Base-by-base conservation (phyloP, 768 basidiomycete genomes). In the Glaciozyma antarctica region DNA sequence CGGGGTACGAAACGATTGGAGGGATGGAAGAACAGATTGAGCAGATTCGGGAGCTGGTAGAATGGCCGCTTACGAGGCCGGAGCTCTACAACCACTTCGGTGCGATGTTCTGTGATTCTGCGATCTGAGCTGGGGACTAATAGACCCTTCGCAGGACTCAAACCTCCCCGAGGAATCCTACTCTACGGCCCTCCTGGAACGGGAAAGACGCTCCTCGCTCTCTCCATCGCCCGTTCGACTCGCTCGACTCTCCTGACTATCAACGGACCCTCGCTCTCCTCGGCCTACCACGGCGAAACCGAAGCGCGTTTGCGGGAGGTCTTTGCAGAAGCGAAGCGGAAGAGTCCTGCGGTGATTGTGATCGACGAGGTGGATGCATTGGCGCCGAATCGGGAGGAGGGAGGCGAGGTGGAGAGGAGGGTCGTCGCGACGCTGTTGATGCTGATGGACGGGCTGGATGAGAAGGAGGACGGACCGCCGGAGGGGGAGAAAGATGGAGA, bases 101-200 rank as follows among this genome's bases (percentile, higher is more conserved):
- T 84, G 44, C 55, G 81, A 71, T 58, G 73, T 34, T 8, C 34
- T 34, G 22, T 3, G 15, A 1, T 12, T 8, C 53, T 10, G n/a
- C 8, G 49, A 24, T 41, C n/a, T 9, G 54, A 62, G 62, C 62
- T 52, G 62, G 30, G 16, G 68, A 80, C 58, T 61, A 52, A 61
- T 58, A 63, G 60, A 28, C 41, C 30, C 30, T 47, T 56, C 17
- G 28, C 68, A 84, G 90, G 88, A 44, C 81, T 99, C n/a, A 92
- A 88, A 72, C 93, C 94, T 21, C 93, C 94, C n/a, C 85, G 89
- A 54, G 95, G 95, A 6, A 87, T 98, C 53, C 82, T 98, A 24
- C 82, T 99, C 2, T 87, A 97, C 76, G 95, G 95, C 16, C 93
- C 92, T 16, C 91, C 95, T 4, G 95, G 95, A 45, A 98, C 95